Percentiles rank a stretch among this genome's conserved stretches.
Evolutionary conservation across 1,284 basidiomycete species (phyloP).

Genomic region (Malassezia arunalokei): DNA sequence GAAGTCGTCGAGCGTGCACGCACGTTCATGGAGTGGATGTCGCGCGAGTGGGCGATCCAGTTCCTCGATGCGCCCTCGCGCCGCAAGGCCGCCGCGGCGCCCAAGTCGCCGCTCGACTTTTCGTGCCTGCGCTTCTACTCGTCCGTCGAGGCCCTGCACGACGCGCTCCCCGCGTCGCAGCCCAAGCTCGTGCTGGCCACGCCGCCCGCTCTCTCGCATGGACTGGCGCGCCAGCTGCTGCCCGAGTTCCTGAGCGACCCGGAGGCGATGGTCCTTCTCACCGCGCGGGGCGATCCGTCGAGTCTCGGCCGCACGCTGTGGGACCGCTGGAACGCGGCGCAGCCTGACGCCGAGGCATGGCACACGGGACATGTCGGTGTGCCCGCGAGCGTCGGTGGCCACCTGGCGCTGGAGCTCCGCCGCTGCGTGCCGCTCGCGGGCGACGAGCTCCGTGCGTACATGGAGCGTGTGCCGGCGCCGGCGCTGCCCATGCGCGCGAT

Average conservation of each 20-base stretch:
- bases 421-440: slow-evolving; percentile 59
- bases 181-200: slow-evolving; percentile 87
- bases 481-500: slow-evolving; percentile 65
- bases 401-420: slow-evolving; percentile 51
- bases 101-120: slow-evolving; percentile 32
- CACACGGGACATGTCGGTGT: slow-evolving; percentile 76
- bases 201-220: slow-evolving; percentile 80
- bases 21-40: slow-evolving; percentile 98
- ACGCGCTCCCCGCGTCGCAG: slow-evolving; percentile 59
- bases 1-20: slow-evolving; percentile 90
- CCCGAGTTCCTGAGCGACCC: slow-evolving; percentile 69
- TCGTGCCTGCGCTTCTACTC: slow-evolving; percentile 73
- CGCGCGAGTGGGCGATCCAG: slow-evolving; percentile 61
- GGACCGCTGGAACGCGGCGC: slow-evolving; percentile 69
- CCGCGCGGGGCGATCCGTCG: slow-evolving; percentile 56
- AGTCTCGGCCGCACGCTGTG: slow-evolving; percentile 70
- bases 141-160: slow-evolving; percentile 64
- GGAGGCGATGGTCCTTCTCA: slow-evolving; percentile 31
- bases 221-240: slow-evolving; percentile 74
- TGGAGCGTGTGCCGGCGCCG: slow-evolving; percentile 68
- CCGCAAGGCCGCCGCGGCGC: slow-evolving; percentile 2
- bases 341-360: slow-evolving; percentile 64
- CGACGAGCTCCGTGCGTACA: slow-evolving; percentile 66
- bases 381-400: slow-evolving; percentile 49
- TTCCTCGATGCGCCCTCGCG: slow-evolving; percentile 17